These are phyloP conservation scores for Candida maesae DNA, from an alignment of 805 yeast species.

Conservation along the genomic window DNA sequence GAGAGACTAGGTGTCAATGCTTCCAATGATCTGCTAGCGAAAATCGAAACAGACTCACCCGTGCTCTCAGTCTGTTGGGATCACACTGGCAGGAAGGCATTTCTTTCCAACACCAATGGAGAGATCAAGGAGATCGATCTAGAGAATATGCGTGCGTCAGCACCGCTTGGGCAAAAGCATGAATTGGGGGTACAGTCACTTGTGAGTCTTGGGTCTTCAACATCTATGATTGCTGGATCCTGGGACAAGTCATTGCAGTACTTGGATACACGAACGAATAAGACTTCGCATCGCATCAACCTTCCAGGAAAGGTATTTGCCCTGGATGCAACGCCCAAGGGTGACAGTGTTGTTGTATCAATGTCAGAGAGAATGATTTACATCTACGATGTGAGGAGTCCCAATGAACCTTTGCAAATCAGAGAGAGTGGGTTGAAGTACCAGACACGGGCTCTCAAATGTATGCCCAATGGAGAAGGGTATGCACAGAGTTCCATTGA, in stretches of 20 bases:
- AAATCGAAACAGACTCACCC: constrained; percentile 14
- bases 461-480: constrained; percentile 53
- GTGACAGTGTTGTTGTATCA: constrained; percentile 44
- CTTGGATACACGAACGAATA: constrained; percentile 7
- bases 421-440: constrained; percentile 64
- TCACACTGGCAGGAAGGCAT: constrained; percentile 28
- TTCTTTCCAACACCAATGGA: constrained; percentile 53
- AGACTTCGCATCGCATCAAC: constrained; percentile 8
- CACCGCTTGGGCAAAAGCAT: constrained; percentile 32
- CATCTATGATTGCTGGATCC: constrained; percentile 49
- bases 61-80: constrained; percentile 24
- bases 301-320: constrained; percentile 52
- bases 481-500: constrained; percentile 73
- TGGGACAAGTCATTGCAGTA: constrained; percentile 43
- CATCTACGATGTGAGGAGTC: constrained; percentile 52
- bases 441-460: constrained; percentile 54
- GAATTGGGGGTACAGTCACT: constrained; percentile 36
- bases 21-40: constrained; percentile 27
- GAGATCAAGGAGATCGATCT: constrained; percentile 47
- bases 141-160: constrained; percentile 36
- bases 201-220: constrained; percentile 17
- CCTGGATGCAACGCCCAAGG: constrained; percentile 49
- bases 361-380: constrained; percentile 50
- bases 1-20: constrained; percentile 25
- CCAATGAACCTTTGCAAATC: constrained; percentile 41